Percentiles rank a stretch among this genome's conserved stretches.
phyloP scores from a whole-genome alignment of 192 early-diverging fungal genomes.

The Anaeromyces robustus region DNA sequence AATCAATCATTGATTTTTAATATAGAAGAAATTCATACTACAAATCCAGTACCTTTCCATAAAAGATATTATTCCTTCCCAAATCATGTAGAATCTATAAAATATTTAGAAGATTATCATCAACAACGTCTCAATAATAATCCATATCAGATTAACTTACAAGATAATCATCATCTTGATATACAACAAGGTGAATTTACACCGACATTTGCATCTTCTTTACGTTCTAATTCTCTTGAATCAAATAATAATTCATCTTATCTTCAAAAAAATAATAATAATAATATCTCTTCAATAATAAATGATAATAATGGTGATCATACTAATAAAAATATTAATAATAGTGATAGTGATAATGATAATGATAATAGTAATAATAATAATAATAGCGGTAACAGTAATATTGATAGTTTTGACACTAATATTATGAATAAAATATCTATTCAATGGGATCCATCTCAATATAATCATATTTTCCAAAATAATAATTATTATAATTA shows the following conservation, averaged over 20 bases:
- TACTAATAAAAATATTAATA: too few relatives aligned
- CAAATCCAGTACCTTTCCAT: background rate
- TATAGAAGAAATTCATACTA: background rate
- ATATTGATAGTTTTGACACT: background rate
- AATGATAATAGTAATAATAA: too few relatives aligned
- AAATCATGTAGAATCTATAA: background rate
- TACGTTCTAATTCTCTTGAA: background rate
- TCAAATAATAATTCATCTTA: background rate
- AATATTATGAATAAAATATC: background rate
- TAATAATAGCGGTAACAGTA: background rate
- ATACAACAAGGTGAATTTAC: background rate
- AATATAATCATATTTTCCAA: background rate
- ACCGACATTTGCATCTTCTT: background rate
- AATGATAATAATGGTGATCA: too few relatives aligned
- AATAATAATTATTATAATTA: background rate
- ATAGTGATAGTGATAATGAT: too few relatives aligned
- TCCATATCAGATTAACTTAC: too few relatives aligned
- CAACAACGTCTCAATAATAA: too few relatives aligned
- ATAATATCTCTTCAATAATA: too few relatives aligned
- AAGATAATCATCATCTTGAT: too few relatives aligned
- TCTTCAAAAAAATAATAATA: too few relatives aligned
- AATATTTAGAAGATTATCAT: background rate
- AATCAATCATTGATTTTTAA: too few relatives aligned
- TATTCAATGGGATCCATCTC: background rate
- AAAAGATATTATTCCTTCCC: background rate